Evolutionary conservation across 768 basidiomycete species (phyloP).

Genomic region (Pleurotus cornucopiae): DNA sequence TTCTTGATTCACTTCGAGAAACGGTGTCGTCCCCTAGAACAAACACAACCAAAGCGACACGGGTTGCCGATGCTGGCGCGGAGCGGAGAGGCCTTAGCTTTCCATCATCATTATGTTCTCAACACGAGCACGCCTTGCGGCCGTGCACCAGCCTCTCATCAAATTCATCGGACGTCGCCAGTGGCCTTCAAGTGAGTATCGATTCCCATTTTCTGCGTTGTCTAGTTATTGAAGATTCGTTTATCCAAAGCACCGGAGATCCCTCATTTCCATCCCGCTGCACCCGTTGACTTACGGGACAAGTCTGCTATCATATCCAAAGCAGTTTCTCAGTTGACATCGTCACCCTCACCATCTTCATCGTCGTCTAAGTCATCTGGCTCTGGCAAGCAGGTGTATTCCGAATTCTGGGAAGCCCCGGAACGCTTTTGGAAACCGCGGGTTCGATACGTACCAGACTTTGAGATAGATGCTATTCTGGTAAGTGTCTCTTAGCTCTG

Average conservation of each 20-base stretch:
- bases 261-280: conserved; percentile 60
- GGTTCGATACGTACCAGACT: conserved; percentile 42
- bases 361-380: conserved; percentile 14
- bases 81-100: too few species aligned
- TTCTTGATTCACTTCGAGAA: too few species aligned
- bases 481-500: conserved; percentile 30
- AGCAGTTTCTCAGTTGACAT: conserved; percentile 22
- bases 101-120: background rate
- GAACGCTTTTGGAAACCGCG: conserved; percentile 50
- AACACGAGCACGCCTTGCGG: background rate
- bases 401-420: conserved; percentile 68
- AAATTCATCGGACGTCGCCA: conserved; percentile 57
- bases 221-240: background rate
- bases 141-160: conserved; percentile 57
- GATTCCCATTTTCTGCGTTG: background rate
- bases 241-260: conserved; percentile 25
- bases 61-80: too few species aligned
- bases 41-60: too few species aligned
- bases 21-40: too few species aligned
- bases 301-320: conserved; percentile 41
- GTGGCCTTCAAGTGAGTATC: conserved; percentile 39
- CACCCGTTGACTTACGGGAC: conserved; percentile 57
- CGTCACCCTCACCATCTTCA: conserved; percentile 17
- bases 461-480: conserved; percentile 64
- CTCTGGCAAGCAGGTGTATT: conserved; percentile 21